phyloP scores from a whole-genome alignment of 78 protist genomes.

The Mastigamoeba balamuthi region DNA sequence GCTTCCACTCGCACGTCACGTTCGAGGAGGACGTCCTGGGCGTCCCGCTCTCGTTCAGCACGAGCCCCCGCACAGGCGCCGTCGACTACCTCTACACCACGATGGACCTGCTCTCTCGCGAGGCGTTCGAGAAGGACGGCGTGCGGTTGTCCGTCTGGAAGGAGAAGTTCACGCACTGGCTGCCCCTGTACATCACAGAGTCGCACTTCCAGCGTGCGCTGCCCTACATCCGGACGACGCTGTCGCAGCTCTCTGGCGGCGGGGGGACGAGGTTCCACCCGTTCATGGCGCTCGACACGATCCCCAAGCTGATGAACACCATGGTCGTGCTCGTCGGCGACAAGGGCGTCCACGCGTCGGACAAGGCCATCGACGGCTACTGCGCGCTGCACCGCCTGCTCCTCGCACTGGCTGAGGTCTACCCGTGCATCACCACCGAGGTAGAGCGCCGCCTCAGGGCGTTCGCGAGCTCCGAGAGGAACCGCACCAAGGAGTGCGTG shows the following conservation, averaged over 20 bases:
- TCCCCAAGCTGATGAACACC: slow-evolving; percentile 12
- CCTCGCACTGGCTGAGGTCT: background rate
- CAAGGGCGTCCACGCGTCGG: background rate
- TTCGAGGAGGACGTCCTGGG: slow-evolving; percentile 14
- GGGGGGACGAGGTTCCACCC: background rate
- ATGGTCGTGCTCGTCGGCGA: background rate
- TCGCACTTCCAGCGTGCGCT: background rate
- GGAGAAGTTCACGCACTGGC: slow-evolving; percentile 22
- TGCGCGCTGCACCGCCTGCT: background rate
- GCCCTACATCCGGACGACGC: background rate
- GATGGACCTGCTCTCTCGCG: background rate
- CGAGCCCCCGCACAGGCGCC: background rate
- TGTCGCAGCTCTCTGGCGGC: background rate
- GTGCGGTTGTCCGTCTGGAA: slow-evolving; percentile 3
- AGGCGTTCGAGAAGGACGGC: background rate
- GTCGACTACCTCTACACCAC: background rate
- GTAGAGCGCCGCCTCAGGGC: background rate
- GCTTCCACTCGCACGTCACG: slow-evolving; percentile 3
- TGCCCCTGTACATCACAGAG: slow-evolving; percentile 7
- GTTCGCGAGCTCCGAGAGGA: background rate
- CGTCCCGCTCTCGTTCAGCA: background rate
- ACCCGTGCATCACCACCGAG: background rate
- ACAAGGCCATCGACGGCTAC: slow-evolving; percentile 7
- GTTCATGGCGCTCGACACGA: background rate
- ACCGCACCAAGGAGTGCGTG: background rate